Evolutionary conservation across 805 yeast genomes (phyloP).

Genomic region (Pichia cephalocereana): DNA sequence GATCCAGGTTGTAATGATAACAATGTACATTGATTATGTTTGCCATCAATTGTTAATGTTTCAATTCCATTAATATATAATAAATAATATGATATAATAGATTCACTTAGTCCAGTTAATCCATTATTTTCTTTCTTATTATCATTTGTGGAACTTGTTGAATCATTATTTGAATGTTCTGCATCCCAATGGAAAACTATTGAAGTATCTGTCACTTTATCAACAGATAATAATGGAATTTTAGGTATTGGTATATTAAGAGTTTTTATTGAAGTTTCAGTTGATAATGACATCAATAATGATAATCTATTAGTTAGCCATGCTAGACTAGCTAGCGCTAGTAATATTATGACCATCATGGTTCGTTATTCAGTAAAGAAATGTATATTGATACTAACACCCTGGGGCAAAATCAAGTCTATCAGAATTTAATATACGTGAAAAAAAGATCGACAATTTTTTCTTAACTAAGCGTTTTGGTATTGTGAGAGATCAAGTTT

Average conservation of each 20-base stretch:
- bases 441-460: too few relatives aligned
- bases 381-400: too few relatives aligned
- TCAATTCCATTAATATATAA: constrained; percentile 33
- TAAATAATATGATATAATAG: constrained; percentile 27
- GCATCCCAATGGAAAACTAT: constrained; percentile 49
- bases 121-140: too few relatives aligned
- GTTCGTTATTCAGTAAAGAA: background rate
- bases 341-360: background rate
- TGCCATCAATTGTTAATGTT: constrained; percentile 26
- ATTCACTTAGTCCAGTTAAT: background rate
- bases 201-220: constrained; percentile 36
- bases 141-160: background rate
- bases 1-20: constrained; percentile 26
- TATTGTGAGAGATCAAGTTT: too few relatives aligned
- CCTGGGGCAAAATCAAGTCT: too few relatives aligned
- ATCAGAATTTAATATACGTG: too few relatives aligned
- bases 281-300: constrained; percentile 30
- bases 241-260: constrained; percentile 47
- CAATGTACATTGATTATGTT: constrained; percentile 28
- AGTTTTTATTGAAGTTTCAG: constrained; percentile 35
- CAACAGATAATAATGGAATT: constrained; percentile 46
- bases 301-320: constrained; percentile 26
- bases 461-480: too few relatives aligned
- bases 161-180: background rate
- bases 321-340: background rate